Evolutionary conservation across 768 basidiomycete species (phyloP), one percentile per base, ranked within the genome.

Genomic region (Trametes meyenii): DNA sequence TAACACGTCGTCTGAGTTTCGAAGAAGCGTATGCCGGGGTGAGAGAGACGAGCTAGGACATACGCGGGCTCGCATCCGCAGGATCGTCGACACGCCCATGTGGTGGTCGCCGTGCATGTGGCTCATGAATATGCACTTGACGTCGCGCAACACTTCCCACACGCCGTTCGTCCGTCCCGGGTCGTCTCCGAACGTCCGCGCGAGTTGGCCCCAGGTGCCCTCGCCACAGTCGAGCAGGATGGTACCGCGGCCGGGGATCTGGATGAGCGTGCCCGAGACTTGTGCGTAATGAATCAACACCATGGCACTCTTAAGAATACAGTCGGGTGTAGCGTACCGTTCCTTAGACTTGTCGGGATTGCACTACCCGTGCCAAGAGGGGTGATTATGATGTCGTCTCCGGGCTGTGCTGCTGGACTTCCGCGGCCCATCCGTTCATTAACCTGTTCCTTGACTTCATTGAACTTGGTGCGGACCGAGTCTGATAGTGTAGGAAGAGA

Each of bases 101-200:
- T 97, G 96, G 72, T 98, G 96, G 70, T 98, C 96, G 0, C 83
- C 96, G 69, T 97, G 96, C 66, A 90, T 83, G 71, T 98, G 96
- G 62, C 91, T 94, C 61, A 96, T 79, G 72, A 88, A 97, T 39
- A 98, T 81, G 70, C 91, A 86, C 67, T 84, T 88, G 13, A 95
- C 72, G 51, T 89, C 78, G n/a, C 86, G 77, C 53, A 95, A 76
- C 14, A 88, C 78, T 13, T 84, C 70, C 79, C 84, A 84, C 2
- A 83, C 84, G 56, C 78, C 79, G 11, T 69, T 64, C 0, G 73
- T 60, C 4, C 69, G 67, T 1, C 67, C 62, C 3, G 67, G 69
- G 38, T 81, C 78, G 17, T 77, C 69, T 1, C 94, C 94, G 69
- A 88, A 96, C 50, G 87, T 83, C 3, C 96, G 82, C 2, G 80